Evolutionary conservation across 148 eudicot genomes (phyloP).

Genomic region (Amaranthus cruentus): DNA sequence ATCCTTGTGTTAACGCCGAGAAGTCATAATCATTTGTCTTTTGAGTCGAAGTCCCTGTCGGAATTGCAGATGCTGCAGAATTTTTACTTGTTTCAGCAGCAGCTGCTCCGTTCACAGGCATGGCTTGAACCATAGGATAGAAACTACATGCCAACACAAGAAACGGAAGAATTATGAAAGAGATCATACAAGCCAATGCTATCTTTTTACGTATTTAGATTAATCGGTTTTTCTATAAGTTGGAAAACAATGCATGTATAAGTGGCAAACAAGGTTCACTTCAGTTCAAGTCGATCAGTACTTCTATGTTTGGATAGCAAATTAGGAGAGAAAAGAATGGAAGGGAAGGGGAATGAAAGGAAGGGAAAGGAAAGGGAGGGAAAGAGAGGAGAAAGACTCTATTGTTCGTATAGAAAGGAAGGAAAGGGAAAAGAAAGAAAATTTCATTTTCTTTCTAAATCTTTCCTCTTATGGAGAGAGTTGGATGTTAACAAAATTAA

Average conservation of each 20-base stretch:
- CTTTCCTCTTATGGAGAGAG: no score
- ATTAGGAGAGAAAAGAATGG: neutral
- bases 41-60: slow-evolving; percentile 43
- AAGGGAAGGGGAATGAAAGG: neutral
- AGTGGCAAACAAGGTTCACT: no score
- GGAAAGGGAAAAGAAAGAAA: no score
- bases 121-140: slow-evolving; percentile 44
- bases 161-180: neutral
- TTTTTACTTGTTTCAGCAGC: slow-evolving; percentile 39
- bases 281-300: no score
- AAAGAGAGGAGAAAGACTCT: no score
- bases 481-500: no score
- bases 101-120: slow-evolving; percentile 45
- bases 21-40: slow-evolving; percentile 68
- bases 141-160: slow-evolving; percentile 38
- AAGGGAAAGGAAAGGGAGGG: no score
- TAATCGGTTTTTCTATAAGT: neutral
- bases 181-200: neutral
- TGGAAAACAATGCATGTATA: neutral
- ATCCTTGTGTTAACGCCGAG: slow-evolving; percentile 89
- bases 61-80: slow-evolving; percentile 36
- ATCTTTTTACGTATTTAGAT: no score
- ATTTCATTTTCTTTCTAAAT: no score
- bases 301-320: no score
- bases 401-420: no score